phyloP scores from a whole-genome alignment of 805 yeast genomes.

The Barnettozyma californica region DNA sequence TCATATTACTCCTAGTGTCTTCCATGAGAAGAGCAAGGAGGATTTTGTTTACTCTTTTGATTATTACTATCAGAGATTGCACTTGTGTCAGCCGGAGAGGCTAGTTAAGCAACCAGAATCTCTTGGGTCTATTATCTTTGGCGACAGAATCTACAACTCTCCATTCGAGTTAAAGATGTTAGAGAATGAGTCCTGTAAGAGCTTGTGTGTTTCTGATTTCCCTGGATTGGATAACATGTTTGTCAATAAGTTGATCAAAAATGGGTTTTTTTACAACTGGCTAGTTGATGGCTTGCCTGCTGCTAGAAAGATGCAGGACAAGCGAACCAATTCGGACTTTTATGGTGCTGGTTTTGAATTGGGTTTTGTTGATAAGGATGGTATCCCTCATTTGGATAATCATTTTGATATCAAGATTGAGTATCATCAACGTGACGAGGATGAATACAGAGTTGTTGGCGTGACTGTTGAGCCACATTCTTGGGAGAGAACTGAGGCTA shows the following conservation, averaged over 20 bases:
- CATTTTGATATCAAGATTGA: conserved; percentile 78
- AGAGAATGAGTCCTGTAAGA: conserved; percentile 59
- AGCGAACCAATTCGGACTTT: conserved; percentile 52
- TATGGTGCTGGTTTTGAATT: conserved; percentile 80
- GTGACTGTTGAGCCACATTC: conserved; percentile 73
- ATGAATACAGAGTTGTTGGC: conserved; percentile 84
- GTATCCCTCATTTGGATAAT: conserved; percentile 61
- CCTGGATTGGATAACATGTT: conserved; percentile 65
- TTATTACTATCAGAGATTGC: conserved; percentile 78
- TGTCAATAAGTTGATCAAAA: conserved; percentile 71
- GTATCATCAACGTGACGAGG: conserved; percentile 69
- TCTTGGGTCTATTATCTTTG: conserved; percentile 88
- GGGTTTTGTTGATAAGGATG: conserved; percentile 59
- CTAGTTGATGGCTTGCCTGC: conserved; percentile 92
- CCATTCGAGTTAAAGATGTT: conserved; percentile 82
- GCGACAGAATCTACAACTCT: conserved; percentile 91
- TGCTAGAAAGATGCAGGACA: conserved; percentile 57
- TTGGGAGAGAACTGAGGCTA: conserved; percentile 35
- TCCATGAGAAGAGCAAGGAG: conserved; percentile 36
- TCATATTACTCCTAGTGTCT: conserved; percentile 77
- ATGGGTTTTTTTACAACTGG: conserved; percentile 90
- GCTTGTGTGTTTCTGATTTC: conserved; percentile 58
- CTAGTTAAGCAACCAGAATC: conserved; percentile 71
- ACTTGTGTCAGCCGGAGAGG: conserved; percentile 68
- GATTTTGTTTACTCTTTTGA: conserved; percentile 70